These are phyloP conservation scores for Aspergillus pseudonomiae DNA, from an alignment of 2,329 filamentous ascomycete genomes.

Conservation along the genomic window DNA sequence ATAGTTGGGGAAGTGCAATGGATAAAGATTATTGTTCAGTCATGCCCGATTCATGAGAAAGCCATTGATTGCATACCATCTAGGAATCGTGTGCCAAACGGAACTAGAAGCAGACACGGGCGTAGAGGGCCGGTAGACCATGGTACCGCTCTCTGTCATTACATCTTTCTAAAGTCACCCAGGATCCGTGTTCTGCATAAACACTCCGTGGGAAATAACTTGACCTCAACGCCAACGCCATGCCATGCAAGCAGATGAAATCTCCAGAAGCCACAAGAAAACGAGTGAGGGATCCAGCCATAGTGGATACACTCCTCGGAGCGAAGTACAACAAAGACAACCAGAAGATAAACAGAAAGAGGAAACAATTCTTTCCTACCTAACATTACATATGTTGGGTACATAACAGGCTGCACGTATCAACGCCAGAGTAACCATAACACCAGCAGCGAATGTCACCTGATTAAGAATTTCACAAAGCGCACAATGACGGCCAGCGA, in stretches of 20 bases:
- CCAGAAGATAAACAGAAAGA: not conserved
- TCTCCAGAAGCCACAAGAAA: not conserved
- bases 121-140: not conserved
- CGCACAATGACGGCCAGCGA: not conserved
- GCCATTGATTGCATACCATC: not conserved
- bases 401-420: not conserved
- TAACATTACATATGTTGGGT: not conserved
- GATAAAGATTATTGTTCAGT: not conserved
- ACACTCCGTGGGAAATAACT: not conserved
- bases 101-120: not conserved
- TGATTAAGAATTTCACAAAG: not conserved
- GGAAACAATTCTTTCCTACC: not conserved
- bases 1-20: not conserved
- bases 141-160: not conserved
- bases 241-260: not conserved
- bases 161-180: not conserved
- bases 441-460: not conserved
- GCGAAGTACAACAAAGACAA: not conserved
- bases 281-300: not conserved
- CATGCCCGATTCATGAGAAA: not conserved
- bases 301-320: not conserved
- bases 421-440: not conserved
- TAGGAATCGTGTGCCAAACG: not conserved
- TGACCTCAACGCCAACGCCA: not conserved
- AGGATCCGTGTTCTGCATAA: not conserved